These are phyloP conservation scores for Pythium aquatile DNA, from an alignment of 352 stramenopile genomes.

Conservation along the genomic window DNA sequence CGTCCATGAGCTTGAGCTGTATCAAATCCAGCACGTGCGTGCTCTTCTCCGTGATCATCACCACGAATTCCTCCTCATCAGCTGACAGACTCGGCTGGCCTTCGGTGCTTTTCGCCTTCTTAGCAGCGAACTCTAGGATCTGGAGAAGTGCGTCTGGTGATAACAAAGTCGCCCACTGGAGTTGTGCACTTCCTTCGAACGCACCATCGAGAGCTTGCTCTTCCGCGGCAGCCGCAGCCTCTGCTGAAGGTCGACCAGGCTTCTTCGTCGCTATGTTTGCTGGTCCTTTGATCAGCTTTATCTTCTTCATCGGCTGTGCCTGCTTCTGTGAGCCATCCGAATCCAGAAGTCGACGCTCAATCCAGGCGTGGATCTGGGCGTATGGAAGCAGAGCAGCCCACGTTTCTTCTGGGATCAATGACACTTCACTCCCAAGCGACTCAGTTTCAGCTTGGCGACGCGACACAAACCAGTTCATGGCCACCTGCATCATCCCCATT, in stretches of 20 bases:
- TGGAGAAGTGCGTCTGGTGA: constrained; percentile 12
- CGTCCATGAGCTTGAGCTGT: constrained; percentile 23
- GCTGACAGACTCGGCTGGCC: neutral
- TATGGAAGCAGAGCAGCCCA: constrained; percentile 32
- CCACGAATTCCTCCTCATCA: constrained; percentile 23
- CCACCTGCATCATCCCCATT: constrained; percentile 36
- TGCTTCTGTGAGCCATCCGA: neutral
- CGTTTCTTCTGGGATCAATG: neutral
- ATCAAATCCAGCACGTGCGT: constrained; percentile 27
- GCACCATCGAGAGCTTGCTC: neutral
- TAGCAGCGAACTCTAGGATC: constrained; percentile 13
- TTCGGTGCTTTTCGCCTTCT: constrained; percentile 1
- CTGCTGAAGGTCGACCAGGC: too few relatives aligned
- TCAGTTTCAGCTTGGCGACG: neutral
- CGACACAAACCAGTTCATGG: constrained; percentile 40
- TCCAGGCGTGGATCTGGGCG: constrained; percentile 38
- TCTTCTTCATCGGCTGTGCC: constrained; percentile 15
- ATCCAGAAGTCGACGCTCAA: constrained; percentile 13
- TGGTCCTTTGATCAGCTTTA: constrained; percentile 5
- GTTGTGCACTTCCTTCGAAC: constrained; percentile 11
- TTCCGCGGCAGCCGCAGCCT: neutral
- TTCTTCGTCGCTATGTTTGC: constrained; percentile 6
- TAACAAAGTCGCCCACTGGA: constrained; percentile 23
- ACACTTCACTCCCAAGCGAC: neutral
- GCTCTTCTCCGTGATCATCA: constrained; percentile 28